Percentiles rank a stretch among this genome's conserved stretches.
These are phyloP conservation scores for Funneliformis caledonium DNA, from an alignment of 371 early-diverging fungal genomes.

Conservation along the genomic window DNA sequence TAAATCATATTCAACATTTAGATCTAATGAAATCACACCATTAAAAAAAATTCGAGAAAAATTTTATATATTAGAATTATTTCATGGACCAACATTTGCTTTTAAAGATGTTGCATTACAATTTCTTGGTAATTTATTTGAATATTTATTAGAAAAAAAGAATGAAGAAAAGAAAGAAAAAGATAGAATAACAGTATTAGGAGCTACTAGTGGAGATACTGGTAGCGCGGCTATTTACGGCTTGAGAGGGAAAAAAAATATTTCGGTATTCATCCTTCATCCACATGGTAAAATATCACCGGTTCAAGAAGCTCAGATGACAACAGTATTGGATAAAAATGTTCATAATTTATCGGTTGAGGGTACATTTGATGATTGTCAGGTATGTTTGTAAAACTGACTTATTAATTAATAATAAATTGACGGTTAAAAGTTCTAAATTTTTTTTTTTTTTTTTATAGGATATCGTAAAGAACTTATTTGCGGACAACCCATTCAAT, in stretches of 20 bases:
- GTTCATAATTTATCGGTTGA: slow-evolving; percentile 91
- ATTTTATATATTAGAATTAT: slow-evolving; percentile 87
- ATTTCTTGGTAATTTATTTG: slow-evolving; percentile 95
- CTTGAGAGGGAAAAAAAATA: slow-evolving; percentile 88
- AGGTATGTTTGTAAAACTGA: slow-evolving; percentile 48
- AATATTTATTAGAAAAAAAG: slow-evolving; percentile 89
- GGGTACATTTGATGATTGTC: slow-evolving; percentile 98
- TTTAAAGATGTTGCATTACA: slow-evolving; percentile 98
- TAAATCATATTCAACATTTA: slow-evolving; percentile 82
- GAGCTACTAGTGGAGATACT: slow-evolving; percentile 98
- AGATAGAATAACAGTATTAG: slow-evolving; percentile 87
- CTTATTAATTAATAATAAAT: neutral
- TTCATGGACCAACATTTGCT: slow-evolving; percentile 97
- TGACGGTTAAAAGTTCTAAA: neutral
- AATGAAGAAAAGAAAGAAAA: slow-evolving; percentile 53
- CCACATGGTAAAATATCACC: slow-evolving; percentile 90
- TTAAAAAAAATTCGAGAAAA: slow-evolving; percentile 71
- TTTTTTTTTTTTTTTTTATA: slow-evolving; percentile 1
- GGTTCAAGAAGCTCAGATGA: slow-evolving; percentile 98
- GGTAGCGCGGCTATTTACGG: slow-evolving; percentile 99
- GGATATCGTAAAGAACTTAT: slow-evolving; percentile 90
- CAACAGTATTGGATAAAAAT: slow-evolving; percentile 89
- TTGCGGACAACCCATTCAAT: slow-evolving; percentile 80
- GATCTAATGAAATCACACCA: slow-evolving; percentile 79
- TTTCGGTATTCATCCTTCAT: slow-evolving; percentile 92